phyloP scores from a whole-genome alignment of 2,329 filamentous ascomycete species.

The Diaporthe ilicicola region DNA sequence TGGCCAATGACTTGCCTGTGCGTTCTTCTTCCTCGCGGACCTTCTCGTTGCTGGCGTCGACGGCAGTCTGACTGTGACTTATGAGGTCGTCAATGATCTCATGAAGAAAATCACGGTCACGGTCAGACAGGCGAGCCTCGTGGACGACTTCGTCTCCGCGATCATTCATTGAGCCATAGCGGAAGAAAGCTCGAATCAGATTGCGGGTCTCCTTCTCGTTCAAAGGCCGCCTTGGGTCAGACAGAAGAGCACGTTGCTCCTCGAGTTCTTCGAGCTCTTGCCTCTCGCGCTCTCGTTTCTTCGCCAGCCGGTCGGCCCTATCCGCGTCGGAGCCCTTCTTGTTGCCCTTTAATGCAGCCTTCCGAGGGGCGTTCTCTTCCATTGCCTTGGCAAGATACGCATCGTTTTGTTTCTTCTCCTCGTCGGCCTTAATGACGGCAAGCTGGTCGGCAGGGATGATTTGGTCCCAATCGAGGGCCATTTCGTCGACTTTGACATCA shows the following conservation, averaged over 20 bases:
- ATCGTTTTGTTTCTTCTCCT: conserved; percentile 84
- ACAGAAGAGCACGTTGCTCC: conserved; percentile 75
- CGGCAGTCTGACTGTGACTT: conserved; percentile 62
- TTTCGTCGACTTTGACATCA: conserved; percentile 91
- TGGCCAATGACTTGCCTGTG: conserved; percentile 82
- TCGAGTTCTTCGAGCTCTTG: conserved; percentile 78
- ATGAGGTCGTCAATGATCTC: conserved; percentile 80
- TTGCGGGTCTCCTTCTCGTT: conserved; percentile 93
- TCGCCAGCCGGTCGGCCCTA: conserved; percentile 69
- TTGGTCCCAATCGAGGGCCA: conserved; percentile 90
- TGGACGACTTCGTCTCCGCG: conserved; percentile 86
- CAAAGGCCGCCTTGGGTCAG: conserved; percentile 88
- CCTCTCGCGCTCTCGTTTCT: conserved; percentile 72
- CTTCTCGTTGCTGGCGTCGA: conserved; percentile 73
- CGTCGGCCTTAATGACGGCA: conserved; percentile 87
- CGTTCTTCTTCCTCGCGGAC: conserved; percentile 85
- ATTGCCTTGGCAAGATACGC: conserved; percentile 83
- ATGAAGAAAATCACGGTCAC: conserved; percentile 82
- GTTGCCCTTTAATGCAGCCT: conserved; percentile 68
- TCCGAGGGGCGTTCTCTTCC: conserved; percentile 86
- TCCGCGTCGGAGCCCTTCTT: conserved; percentile 63
- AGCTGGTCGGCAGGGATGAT: conserved; percentile 96
- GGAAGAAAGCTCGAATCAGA: conserved; percentile 87
- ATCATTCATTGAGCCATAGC: conserved; percentile 90
- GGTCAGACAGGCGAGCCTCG: conserved; percentile 84